Evolutionary conservation across 2,329 filamentous ascomycete genomes (phyloP).

Genomic region (Ceratocystis cacaofunesta): DNA sequence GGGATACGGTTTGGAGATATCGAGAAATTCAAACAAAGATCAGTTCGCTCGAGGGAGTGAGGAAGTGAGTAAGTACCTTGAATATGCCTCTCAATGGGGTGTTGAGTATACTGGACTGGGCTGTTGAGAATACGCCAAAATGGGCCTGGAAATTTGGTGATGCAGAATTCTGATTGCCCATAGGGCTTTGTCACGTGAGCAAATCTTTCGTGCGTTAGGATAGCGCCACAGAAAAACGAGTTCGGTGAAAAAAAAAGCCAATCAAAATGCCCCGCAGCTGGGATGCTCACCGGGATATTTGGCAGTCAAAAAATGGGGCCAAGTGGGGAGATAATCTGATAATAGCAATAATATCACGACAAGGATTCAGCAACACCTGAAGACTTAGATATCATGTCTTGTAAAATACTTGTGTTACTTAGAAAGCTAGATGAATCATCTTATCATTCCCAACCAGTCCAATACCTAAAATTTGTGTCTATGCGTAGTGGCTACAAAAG

Average conservation of each 20-base stretch:
- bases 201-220: conserved; percentile 17
- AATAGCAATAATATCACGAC: neutral
- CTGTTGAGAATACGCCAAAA: conserved; percentile 25
- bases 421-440: neutral
- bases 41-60: conserved; percentile 13
- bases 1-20: neutral
- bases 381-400: neutral
- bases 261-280: neutral
- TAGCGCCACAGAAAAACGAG: conserved; percentile 12
- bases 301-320: conserved; percentile 6
- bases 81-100: conserved; percentile 28
- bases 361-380: neutral
- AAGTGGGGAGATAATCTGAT: neutral
- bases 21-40: conserved; percentile 11
- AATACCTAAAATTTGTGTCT: conserved; percentile 8
- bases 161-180: conserved; percentile 22
- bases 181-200: conserved; percentile 26
- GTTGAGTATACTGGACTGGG: conserved; percentile 21
- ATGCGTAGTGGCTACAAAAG: conserved; percentile 6
- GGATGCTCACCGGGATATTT: conserved; percentile 6
- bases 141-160: conserved; percentile 26
- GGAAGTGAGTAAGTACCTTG: conserved; percentile 26
- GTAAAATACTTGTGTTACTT: neutral
- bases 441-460: neutral
- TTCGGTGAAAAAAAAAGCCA: neutral